Evolutionary conservation across 371 early-diverging fungal genomes (phyloP), one percentile per base, ranked within the genome.

Genomic region (Syncephalastrum racemosum): DNA sequence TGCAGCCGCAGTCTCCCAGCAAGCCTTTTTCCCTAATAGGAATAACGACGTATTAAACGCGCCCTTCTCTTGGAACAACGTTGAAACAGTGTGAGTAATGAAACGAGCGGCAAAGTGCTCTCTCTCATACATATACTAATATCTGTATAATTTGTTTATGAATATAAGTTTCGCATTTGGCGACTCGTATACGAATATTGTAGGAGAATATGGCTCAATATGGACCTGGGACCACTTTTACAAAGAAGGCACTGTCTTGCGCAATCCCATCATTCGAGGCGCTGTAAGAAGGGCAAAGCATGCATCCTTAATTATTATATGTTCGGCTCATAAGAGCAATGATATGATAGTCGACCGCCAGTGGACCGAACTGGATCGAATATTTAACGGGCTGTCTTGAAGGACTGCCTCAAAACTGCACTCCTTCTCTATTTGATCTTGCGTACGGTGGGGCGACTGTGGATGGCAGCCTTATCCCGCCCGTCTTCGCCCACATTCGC

Each of bases 391-490:
- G 48, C 22, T 59, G 59, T 15, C 53, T 53, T 44, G 25, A 59
- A 42, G 59, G 59, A 2, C 36, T 59, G 46, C 59, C 59, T 24
- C 53, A 59, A 48, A 43, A 59, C n/a, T 59, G 59, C 18, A 27
- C 23, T 0, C 48, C 59, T n/a, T 25, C 45, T 41, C 40, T 59
- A 18, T 59, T 46, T 25, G 53, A 59, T 22, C 40, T 59, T 23
- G 59, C 59, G 0, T 59, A 53, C 41, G 53, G 59, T 6, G 59
- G 53, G 8, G 53, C 59, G n/a, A 53, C 48, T 3, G 46, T 45
- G 4, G 25, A 53, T 20, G 40, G 47, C 22, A 4, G 39, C 19
- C 48, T 59, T 41, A 42, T 59, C 25, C 14, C 43, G 24, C 59
- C 59, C 19, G 23, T 49, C 5, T 53, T 47, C 18, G 40, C 45